Evolutionary conservation across 2,329 filamentous ascomycete species (phyloP).

Genomic region (Nannizzia gypsea): DNA sequence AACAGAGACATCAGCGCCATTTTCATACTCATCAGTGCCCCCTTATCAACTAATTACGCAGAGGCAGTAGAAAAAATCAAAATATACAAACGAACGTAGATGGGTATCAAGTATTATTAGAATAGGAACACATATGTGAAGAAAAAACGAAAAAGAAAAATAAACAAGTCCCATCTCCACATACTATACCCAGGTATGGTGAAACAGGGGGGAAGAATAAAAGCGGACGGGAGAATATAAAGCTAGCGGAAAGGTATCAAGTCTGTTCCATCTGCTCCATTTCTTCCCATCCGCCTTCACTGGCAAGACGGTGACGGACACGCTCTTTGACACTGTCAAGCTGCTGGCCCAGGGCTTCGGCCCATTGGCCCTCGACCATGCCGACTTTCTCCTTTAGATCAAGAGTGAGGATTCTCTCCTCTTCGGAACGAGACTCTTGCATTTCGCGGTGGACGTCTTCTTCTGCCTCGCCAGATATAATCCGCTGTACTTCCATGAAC

Average conservation of each 20-base stretch:
- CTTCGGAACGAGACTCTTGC: slow-evolving; percentile 49
- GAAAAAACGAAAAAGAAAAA: background rate
- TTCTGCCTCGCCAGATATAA: slow-evolving; percentile 33
- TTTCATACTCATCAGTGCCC: background rate
- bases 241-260: background rate
- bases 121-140: background rate
- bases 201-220: background rate
- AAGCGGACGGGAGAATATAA: background rate
- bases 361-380: slow-evolving; percentile 84
- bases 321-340: slow-evolving; percentile 62
- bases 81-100: slow-evolving; percentile 4
- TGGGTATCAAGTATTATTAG: slow-evolving; percentile 2
- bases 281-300: slow-evolving; percentile 83
- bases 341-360: slow-evolving; percentile 67
- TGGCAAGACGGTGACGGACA: slow-evolving; percentile 60
- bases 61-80: background rate
- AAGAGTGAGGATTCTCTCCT: slow-evolving; percentile 61
- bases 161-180: background rate
- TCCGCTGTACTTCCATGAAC: slow-evolving; percentile 54
- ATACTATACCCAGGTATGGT: background rate
- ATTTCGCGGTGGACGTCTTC: slow-evolving; percentile 38
- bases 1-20: background rate
- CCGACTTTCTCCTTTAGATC: slow-evolving; percentile 90
- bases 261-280: slow-evolving; percentile 42
- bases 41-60: background rate